Conservation (phyloP, 305 asterid genomes). For the Ajuga reptans region DNA sequence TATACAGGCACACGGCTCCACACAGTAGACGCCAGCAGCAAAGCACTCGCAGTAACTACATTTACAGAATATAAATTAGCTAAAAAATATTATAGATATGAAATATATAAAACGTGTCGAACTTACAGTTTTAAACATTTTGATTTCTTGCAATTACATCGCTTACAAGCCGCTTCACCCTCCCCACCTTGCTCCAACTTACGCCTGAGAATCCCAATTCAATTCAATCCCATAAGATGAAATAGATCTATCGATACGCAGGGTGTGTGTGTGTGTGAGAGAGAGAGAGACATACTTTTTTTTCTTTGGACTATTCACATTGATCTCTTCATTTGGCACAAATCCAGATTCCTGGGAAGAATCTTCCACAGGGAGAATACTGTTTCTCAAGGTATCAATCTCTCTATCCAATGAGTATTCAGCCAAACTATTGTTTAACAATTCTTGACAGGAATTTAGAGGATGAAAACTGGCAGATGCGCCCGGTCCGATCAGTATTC, state of each 20-base stretch:
- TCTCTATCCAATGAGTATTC: slow-evolving; percentile 33
- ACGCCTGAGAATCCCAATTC: slow-evolving; percentile 44
- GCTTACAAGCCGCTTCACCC: slow-evolving; percentile 55
- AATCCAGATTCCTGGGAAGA: slow-evolving; percentile 33
- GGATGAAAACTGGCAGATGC: slow-evolving; percentile 33
- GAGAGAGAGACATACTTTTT: slow-evolving; percentile 44
- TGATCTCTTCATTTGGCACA: slow-evolving; percentile 46
- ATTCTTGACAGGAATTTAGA: slow-evolving; percentile 32
- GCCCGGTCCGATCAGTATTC: slow-evolving; percentile 46
- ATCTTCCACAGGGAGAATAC: slow-evolving; percentile 37
- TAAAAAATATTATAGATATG: neutral
- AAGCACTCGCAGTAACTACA: slow-evolving; percentile 94
- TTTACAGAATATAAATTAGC: slow-evolving; percentile 7
- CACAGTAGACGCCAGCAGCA: slow-evolving; percentile 92
- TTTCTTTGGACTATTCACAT: slow-evolving; percentile 72
- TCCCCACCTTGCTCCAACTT: slow-evolving; percentile 47
- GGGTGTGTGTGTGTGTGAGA: neutral
- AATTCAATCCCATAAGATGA: slow-evolving; percentile 8
- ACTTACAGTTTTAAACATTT: slow-evolving; percentile 95
- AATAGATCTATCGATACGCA: neutral
- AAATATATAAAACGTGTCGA: neutral
- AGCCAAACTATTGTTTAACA: slow-evolving; percentile 28
- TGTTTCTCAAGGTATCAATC: slow-evolving; percentile 32
- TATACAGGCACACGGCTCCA: slow-evolving; percentile 90
- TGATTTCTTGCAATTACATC: slow-evolving; percentile 94